Evolutionary conservation across 352 stramenopile genomes (phyloP), one percentile per base, ranked within the genome.

Genomic region (Pythium volutum): DNA sequence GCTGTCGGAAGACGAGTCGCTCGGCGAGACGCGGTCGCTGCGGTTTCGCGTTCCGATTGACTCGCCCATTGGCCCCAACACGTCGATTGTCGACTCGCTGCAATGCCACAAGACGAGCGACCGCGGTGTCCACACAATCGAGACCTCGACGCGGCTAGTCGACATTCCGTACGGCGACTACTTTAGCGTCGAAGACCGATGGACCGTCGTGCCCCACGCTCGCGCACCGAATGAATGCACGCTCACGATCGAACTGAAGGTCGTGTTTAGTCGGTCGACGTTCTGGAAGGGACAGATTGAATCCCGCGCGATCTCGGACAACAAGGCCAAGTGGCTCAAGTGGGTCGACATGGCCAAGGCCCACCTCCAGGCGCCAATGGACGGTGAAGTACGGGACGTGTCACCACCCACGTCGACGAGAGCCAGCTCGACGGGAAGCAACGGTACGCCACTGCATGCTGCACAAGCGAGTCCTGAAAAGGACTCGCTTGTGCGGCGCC

Each of bases 81-180:
- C 81, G 16, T 91, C 86, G 7, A 75, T 77, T n/a, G 84, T 95
- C 22, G 77, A 95, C 55, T 76, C 89, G 62, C 59, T 89, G 48
- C 85, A 94, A 68, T 88, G 74, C 29, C 66, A 80, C 5, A 89
- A 88, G 54, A 62, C 66, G 8, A 62, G 59, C 2, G 77, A 79
- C 6, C 55, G 76, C 26, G 69, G 71, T 1, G 59, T 81, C 9
- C 68, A 71, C 33, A 70, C 84, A 9, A 77, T 95, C 0, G 86
- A 95, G 53, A 88, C 78, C 15, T 92, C 84, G 23, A 95, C 86
- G 9, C 73, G 79, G 29, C 67, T 95, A 3, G 80, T 85, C 39
- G 86, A 95, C 64, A 92, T 95, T 55, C 86, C 86, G 6, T 95
- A 95, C 57, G 84, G 86, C 22, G 86, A 95, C 63, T 93, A 90